Evolutionary conservation across 495 filamentous ascomycete genomes (phyloP).

Genomic region (Arthonia radiata): DNA sequence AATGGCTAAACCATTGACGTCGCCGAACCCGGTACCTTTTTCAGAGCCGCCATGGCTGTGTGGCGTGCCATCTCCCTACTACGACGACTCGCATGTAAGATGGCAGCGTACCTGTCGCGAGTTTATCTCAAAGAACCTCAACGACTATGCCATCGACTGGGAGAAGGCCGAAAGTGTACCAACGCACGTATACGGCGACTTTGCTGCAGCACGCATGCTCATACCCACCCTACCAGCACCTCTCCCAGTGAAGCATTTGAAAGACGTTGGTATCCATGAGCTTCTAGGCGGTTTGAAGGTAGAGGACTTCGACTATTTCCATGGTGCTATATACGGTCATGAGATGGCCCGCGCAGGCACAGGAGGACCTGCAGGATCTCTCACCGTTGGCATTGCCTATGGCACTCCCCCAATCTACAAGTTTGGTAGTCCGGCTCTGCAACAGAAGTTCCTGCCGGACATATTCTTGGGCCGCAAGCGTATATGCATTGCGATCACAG

Average conservation of each 20-base stretch:
- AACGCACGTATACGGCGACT: slow-evolving; percentile 31
- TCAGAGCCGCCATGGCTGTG: slow-evolving; percentile 47
- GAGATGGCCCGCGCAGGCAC: slow-evolving; percentile 44
- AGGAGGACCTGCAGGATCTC: slow-evolving; percentile 27
- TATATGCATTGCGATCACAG: slow-evolving; percentile 54
- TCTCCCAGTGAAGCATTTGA: slow-evolving; percentile 40
- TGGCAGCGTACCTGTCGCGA: slow-evolving; percentile 45
- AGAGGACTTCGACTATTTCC: slow-evolving; percentile 51
- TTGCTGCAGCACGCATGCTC: slow-evolving; percentile 24
- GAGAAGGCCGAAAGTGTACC: slow-evolving; percentile 36
- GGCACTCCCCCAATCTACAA: slow-evolving; percentile 46
- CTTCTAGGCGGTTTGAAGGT: slow-evolving; percentile 41
- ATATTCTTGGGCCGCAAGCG: slow-evolving; percentile 39
- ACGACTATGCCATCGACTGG: slow-evolving; percentile 37
- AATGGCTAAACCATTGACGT: too few species aligned
- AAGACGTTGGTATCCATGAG: slow-evolving; percentile 34
- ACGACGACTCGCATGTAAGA: slow-evolving; percentile 28
- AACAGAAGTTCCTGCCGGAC: slow-evolving; percentile 39
- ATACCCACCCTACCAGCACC: slow-evolving; percentile 39
- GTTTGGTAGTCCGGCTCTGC: slow-evolving; percentile 31
- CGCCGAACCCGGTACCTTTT: slow-evolving; percentile 34
- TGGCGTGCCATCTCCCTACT: slow-evolving; percentile 46
- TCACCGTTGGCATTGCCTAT: slow-evolving; percentile 47
- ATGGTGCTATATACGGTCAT: slow-evolving; percentile 41
- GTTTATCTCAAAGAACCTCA: slow-evolving; percentile 34